A percentile compares a stretch with the other conserved stretches of the same genome.
Evolutionary conservation across 2,329 filamentous ascomycete genomes (phyloP).

Genomic region (Phyllosticta citrichinensis): DNA sequence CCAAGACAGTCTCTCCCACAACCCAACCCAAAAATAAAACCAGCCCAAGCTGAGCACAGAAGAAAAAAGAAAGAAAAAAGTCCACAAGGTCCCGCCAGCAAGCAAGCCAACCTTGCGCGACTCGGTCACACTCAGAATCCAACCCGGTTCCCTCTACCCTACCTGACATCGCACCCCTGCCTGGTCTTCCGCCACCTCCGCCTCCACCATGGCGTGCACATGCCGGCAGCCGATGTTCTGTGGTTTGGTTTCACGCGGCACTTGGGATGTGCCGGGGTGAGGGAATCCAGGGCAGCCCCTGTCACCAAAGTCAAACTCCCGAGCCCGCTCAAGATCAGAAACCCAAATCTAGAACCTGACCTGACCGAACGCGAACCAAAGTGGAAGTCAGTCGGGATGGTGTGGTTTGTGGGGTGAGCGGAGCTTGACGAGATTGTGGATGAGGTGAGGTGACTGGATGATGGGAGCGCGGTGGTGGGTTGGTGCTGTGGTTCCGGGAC

Average conservation of each 20-base stretch:
- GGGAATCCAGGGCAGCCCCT: background rate
- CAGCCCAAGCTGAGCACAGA: background rate
- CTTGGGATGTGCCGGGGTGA: background rate
- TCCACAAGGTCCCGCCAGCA: background rate
- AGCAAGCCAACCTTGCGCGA: background rate
- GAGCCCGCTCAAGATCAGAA: background rate
- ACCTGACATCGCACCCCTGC: background rate
- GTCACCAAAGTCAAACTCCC: background rate
- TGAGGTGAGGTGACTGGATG: background rate
- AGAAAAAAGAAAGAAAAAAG: background rate
- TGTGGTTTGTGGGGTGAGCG: background rate
- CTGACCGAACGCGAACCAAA: background rate
- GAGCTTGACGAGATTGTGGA: background rate
- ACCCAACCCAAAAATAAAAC: background rate
- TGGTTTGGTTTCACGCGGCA: background rate
- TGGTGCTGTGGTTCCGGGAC: background rate
- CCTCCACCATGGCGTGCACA: background rate
- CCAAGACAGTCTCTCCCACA: background rate
- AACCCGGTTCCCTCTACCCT: background rate
- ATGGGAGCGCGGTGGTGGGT: background rate
- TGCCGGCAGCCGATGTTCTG: background rate
- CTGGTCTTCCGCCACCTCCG: background rate
- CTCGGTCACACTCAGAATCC: background rate
- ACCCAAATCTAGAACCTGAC: background rate
- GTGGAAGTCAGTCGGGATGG: background rate